phyloP scores from a whole-genome alignment of 1,284 basidiomycete species.

The Cryptococcus neoformans region DNA sequence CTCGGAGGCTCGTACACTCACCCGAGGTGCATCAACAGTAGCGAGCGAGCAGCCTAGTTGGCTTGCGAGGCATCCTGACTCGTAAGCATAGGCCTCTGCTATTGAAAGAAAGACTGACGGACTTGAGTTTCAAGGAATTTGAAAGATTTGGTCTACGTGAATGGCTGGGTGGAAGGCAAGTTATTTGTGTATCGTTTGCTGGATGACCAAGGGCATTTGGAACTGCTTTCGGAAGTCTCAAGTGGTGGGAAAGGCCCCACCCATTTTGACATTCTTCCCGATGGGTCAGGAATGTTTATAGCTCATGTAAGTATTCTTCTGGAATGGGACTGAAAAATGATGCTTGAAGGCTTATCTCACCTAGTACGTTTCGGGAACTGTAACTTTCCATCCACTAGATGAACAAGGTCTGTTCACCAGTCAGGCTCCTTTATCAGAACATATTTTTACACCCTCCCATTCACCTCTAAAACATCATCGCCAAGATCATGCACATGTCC shows the following conservation, averaged over 20 bases:
- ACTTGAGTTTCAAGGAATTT: constrained; percentile 3
- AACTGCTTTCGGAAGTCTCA: constrained; percentile 17
- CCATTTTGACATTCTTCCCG: constrained; percentile 19
- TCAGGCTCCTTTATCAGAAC: not conserved
- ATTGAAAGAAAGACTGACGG: not conserved
- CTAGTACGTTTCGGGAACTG: constrained; percentile 13
- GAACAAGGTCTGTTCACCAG: constrained; percentile 13
- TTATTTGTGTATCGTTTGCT: constrained; percentile 15
- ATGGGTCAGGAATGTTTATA: constrained; percentile 13
- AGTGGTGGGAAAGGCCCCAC: constrained; percentile 23
- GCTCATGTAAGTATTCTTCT: constrained; percentile 21
- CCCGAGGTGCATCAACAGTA: constrained; percentile 3
- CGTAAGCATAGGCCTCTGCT: constrained; percentile 12
- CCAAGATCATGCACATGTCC: constrained; percentile 24
- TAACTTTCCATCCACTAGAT: constrained; percentile 16
- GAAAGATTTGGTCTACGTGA: constrained; percentile 23
- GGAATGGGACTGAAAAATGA: not conserved
- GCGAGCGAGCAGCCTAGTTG: constrained; percentile 22
- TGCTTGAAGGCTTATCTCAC: not conserved
- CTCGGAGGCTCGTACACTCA: constrained; percentile 6
- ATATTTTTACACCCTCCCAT: constrained; percentile 11
- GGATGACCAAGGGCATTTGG: constrained; percentile 12
- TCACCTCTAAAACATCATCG: constrained; percentile 15
- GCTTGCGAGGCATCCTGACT: constrained; percentile 18
- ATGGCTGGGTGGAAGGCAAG: constrained; percentile 24